Evolutionary conservation across 2,329 filamentous ascomycete genomes (phyloP), one percentile per base, ranked within the genome.

Genomic region (Aspergillus felis): DNA sequence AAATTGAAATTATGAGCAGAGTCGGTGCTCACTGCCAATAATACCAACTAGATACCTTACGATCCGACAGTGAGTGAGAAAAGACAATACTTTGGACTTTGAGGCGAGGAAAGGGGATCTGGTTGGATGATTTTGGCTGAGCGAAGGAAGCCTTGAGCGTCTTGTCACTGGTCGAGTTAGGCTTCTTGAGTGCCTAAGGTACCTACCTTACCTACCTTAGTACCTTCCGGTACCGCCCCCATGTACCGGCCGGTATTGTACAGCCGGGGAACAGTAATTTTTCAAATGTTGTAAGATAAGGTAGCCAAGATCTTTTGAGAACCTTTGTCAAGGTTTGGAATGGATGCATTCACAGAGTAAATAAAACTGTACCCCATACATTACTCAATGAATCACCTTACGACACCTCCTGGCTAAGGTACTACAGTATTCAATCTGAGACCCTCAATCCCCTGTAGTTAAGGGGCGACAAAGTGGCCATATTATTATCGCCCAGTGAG

Each of bases 1-100:
- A 56, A 54, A 57, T 42, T 52, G 57, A 52, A 53, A 62, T 57
- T 60, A 51, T 55, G 57, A 59, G 56, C 49, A 60, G 53, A 47
- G 57, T 35, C 14, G 29, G 29, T 14, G 29, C 29, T 32, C 28
- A 42, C 8, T 44, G 22, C 41, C 41, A 29, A 9, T 14, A 35
- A 35, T 35, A 35, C 32, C 14, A 17, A 38, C 14, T 7, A 38
- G 14, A 7, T 38, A 17, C 32, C 32, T 38, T 38, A 17, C 14
- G 14, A 17, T 38, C 32, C 14, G 32, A 38, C 14, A 38, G 14
- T 7, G 32, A 38, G 32, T 17, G 32, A 49, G 24, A 9, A 27
- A 28, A 17, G 47, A 28, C 22, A 22, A 22, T 22, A 22, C 2
- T 17, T 24, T 10, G 27, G 47, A 27, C 24, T 49, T 49, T 10